phyloP scores from a whole-genome alignment of 495 filamentous ascomycete genomes.

The Mycothermus thermophilus region DNA sequence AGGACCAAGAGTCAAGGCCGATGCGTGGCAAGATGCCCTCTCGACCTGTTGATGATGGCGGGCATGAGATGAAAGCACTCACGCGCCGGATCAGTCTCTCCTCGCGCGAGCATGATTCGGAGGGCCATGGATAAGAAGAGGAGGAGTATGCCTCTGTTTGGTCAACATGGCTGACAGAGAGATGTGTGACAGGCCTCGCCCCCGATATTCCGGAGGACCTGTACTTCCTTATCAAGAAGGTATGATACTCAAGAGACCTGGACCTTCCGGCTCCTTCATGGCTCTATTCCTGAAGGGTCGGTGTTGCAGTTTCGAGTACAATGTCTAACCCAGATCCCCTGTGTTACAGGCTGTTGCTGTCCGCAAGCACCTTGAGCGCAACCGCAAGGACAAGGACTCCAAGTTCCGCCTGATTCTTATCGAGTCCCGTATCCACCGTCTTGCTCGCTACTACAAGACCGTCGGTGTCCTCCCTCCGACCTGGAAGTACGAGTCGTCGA shows the following conservation, averaged over 20 bases:
- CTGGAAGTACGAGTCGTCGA: slow-evolving; percentile 86
- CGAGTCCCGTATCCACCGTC: slow-evolving; percentile 97
- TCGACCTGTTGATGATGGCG: no score
- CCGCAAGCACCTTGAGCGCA: slow-evolving; percentile 99
- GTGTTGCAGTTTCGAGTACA: no score
- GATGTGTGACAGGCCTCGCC: slow-evolving; percentile 80
- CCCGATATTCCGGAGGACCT: slow-evolving; percentile 97
- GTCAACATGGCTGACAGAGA: slow-evolving; percentile 88
- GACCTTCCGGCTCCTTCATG: no score
- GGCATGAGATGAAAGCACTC: no score
- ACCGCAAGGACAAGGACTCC: slow-evolving; percentile 99
- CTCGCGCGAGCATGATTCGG: no score
- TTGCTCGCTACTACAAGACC: slow-evolving; percentile 92
- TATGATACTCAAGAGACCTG: no score
- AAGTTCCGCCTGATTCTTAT: slow-evolving; percentile 99
- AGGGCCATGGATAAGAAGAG: no score
- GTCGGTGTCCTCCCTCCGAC: slow-evolving; percentile 95
- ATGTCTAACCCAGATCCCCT: no score
- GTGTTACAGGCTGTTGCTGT: slow-evolving; percentile 94
- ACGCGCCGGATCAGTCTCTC: no score
- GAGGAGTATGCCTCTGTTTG: slow-evolving; percentile 69
- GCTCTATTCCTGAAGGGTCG: no score
- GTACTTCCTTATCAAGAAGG: slow-evolving; percentile 98
- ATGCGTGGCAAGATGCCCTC: no score
- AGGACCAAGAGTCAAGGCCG: no score